Base-by-base conservation (phyloP, 495 filamentous ascomycete species). In the Glonium stellatum region DNA sequence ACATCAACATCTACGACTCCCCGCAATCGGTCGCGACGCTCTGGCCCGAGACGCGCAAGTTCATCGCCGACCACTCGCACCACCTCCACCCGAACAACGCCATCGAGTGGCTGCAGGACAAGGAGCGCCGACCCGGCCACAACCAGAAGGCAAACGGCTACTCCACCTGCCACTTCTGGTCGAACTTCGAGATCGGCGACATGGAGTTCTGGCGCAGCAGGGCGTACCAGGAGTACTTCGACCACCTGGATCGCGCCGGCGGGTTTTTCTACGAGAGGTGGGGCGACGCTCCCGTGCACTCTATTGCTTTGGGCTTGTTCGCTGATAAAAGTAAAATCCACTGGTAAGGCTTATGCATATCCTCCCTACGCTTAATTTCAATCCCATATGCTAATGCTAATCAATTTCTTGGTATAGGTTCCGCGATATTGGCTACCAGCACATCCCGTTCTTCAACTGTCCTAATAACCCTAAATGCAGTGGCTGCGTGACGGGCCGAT, bases 141-240 rank as follows among this genome's bases (percentile, higher is more conserved):
- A 88, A 87, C 66, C 61, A 76, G 19, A 82, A 84, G 51, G 92
- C 90, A 34, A 84, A 93, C 59, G 93, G 93, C 39, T 98, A 97
- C 78, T 93, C 89, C 11, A 98, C 95, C n/a, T 99, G 95, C 72
- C 95, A 99, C 75, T 99, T 99, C 79, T 99, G 95, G 95, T 90
- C 84, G 59, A 99, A 99, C 75, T 99, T 99, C 69, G 95, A 99
- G 75, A 95, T 99, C 66, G 95, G 84, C 36, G 91, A 96, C 70
- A 84, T 99, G 83, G 82, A 80, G 61, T 97, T 99, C 77, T 99
- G 92, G 90, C 80, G 95, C 11, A 87, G 90, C 66, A 83, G 91
- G 71, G 80, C 82, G 53, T 99, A 99, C 71, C 87, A 92, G 71
- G 89, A 90, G 54, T 99, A 97, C 71, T 99, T 99, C 75, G 85